These are phyloP conservation scores for Nakazawaea ernobii DNA, from an alignment of 805 yeast genomes.

Conservation along the genomic window DNA sequence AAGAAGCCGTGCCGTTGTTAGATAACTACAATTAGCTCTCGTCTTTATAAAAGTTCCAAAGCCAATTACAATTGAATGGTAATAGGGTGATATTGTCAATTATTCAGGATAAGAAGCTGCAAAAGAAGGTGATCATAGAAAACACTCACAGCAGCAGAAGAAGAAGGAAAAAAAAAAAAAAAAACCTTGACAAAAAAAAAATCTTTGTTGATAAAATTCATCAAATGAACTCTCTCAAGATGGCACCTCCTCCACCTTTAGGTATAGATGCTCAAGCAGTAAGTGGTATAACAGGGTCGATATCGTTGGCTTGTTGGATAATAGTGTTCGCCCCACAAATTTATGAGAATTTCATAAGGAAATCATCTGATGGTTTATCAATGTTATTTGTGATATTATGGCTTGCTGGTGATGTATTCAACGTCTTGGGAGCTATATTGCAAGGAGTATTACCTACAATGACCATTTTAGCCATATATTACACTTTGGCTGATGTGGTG, in stretches of 20 bases:
- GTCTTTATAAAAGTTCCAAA: too few relatives aligned
- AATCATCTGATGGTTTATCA: slow-evolving; percentile 87
- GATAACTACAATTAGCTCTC: too few relatives aligned
- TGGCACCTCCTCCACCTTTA: slow-evolving; percentile 64
- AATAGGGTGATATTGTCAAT: too few relatives aligned
- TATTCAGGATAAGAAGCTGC: background rate
- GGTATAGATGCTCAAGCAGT: slow-evolving; percentile 63
- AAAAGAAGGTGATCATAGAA: background rate
- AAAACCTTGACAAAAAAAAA: background rate
- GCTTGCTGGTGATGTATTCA: slow-evolving; percentile 92
- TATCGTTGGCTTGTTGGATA: slow-evolving; percentile 96
- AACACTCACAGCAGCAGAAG: background rate
- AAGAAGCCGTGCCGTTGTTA: too few relatives aligned
- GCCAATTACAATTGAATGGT: too few relatives aligned
- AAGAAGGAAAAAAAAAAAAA: background rate
- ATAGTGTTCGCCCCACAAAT: slow-evolving; percentile 97
- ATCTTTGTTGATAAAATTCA: background rate
- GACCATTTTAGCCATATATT: slow-evolving; percentile 88
- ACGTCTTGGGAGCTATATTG: slow-evolving; percentile 82
- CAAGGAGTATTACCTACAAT: slow-evolving; percentile 93
- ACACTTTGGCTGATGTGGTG: slow-evolving; percentile 85
- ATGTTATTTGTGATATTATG: slow-evolving; percentile 81
- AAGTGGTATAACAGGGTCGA: slow-evolving; percentile 77
- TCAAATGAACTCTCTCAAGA: slow-evolving; percentile 6
- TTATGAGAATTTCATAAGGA: slow-evolving; percentile 81